Evolutionary conservation across 2,329 filamentous ascomycete species (phyloP).

Genomic region (Rugonectria rugulosa): DNA sequence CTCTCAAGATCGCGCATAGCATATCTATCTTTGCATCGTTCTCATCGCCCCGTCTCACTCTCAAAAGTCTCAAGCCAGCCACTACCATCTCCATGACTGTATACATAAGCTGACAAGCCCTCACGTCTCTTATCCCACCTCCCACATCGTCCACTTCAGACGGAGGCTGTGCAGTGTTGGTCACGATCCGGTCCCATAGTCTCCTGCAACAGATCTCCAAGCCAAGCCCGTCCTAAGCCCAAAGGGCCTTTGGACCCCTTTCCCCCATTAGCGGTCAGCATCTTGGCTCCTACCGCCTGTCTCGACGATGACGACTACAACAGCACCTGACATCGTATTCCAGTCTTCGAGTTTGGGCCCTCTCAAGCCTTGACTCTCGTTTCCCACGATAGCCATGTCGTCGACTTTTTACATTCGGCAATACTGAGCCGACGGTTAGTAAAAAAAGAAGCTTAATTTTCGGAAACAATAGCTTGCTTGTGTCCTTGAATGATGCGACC

Average conservation of each 20-base stretch:
- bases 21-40: no score
- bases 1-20: no score
- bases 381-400: background rate
- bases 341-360: no score
- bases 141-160: background rate
- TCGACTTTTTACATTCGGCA: conserved; percentile 3
- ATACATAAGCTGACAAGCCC: conserved; percentile 19
- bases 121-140: background rate
- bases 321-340: background rate
- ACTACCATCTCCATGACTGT: no score
- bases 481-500: background rate
- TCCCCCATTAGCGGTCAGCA: conserved; percentile 1
- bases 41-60: background rate
- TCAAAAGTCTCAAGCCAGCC: background rate
- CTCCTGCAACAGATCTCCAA: background rate
- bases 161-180: conserved; percentile 12
- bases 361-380: background rate
- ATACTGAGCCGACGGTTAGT: background rate
- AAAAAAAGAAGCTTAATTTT: conserved; percentile 12
- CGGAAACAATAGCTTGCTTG: no score
- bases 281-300: background rate
- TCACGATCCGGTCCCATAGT: background rate
- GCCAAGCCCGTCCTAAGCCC: background rate
- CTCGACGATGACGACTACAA: conserved; percentile 3
- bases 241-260: background rate